phyloP scores from a whole-genome alignment of 1,139 yeast genomes.

The Candida sp. region DNA sequence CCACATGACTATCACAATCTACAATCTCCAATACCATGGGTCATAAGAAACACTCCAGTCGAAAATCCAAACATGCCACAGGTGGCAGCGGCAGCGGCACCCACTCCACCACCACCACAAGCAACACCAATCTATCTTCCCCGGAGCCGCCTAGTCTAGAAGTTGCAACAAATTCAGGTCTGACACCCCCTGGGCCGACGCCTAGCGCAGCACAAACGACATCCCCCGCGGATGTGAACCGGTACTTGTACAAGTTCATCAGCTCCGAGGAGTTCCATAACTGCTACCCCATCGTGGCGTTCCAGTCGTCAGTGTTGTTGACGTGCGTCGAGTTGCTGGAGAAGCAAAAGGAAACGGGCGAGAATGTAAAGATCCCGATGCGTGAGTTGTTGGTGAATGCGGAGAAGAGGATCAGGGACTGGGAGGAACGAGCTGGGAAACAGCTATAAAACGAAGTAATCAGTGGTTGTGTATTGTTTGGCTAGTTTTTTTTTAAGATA shows the following conservation, averaged over 20 bases:
- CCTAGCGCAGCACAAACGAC: background rate
- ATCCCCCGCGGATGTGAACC: background rate
- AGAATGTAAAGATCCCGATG: background rate
- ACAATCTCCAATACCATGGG: background rate
- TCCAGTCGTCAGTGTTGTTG: slow-evolving; percentile 8
- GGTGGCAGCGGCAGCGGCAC: background rate
- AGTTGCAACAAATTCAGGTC: background rate
- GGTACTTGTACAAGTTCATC: slow-evolving; percentile 3
- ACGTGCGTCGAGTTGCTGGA: slow-evolving; percentile 6
- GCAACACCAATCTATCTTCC: background rate
- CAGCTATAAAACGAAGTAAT: background rate
- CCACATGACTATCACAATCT: background rate
- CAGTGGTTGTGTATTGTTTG: background rate
- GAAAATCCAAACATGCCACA: background rate
- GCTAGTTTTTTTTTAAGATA: background rate
- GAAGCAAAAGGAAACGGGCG: background rate
- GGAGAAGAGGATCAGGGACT: slow-evolving; percentile 1
- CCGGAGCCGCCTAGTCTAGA: background rate
- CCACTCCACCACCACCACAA: background rate
- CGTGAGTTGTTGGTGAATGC: slow-evolving; percentile 1
- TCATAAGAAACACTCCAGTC: slow-evolving; percentile 1
- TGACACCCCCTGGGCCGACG: background rate
- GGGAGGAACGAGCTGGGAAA: slow-evolving; percentile 4
- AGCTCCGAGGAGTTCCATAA: slow-evolving; percentile 5
- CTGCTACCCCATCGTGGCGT: slow-evolving; percentile 8